Percentiles rank a stretch among this genome's conserved stretches.
phyloP scores from a whole-genome alignment of 805 yeast species.

The Torulaspora quercuum region DNA sequence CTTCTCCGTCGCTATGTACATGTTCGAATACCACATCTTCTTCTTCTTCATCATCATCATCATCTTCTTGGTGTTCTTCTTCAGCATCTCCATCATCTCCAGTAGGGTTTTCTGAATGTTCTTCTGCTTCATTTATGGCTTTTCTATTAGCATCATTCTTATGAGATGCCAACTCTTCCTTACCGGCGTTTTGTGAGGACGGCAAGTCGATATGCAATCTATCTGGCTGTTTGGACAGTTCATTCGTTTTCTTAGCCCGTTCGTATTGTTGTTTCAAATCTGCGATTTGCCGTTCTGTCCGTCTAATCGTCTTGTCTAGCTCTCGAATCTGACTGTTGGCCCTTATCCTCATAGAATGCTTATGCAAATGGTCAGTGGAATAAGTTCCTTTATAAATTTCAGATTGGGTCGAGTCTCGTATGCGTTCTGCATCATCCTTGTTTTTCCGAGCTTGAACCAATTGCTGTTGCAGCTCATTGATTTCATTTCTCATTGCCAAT shows the following conservation, averaged over 20 bases:
- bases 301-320: slow-evolving; percentile 30
- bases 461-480: slow-evolving; percentile 25
- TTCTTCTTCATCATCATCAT: slow-evolving; percentile 1
- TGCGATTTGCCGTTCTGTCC: slow-evolving; percentile 26
- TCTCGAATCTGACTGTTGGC: slow-evolving; percentile 36
- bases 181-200: slow-evolving; percentile 1
- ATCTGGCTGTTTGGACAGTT: slow-evolving; percentile 3
- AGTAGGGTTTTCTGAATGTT: neutral
- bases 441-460: slow-evolving; percentile 21
- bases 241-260: slow-evolving; percentile 12
- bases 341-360: slow-evolving; percentile 35
- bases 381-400: slow-evolving; percentile 36
- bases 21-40: slow-evolving; percentile 4
- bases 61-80: neutral
- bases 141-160: slow-evolving; percentile 1
- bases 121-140: too few species aligned
- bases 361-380: slow-evolving; percentile 37
- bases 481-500: slow-evolving; percentile 23
- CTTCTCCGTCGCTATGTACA: slow-evolving; percentile 4
- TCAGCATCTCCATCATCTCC: neutral
- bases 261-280: slow-evolving; percentile 28
- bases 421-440: slow-evolving; percentile 28
- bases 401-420: slow-evolving; percentile 28
- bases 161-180: slow-evolving; percentile 5
- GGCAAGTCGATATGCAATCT: slow-evolving; percentile 2